Base-by-base conservation (phyloP, 1,139 yeast genomes). In the Yamadazyma oceani region DNA sequence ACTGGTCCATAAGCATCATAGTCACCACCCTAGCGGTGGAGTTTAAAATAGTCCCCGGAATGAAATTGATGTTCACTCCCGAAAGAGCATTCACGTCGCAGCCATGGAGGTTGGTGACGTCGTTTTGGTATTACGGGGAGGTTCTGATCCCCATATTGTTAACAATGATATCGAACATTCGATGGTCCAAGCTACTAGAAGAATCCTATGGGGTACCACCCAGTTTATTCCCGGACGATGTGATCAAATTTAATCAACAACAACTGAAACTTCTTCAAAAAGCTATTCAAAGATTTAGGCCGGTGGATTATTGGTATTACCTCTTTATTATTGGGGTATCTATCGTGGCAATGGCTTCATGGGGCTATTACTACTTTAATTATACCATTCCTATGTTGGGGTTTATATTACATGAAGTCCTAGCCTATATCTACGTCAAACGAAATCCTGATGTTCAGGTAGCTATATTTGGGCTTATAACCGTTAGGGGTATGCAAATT, bases 41-140 rank as follows among this genome's bases (percentile, higher is more conserved):
- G 11, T 34, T 43, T 32, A 38, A 39, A 22, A 17, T 42, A 2
- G 14, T 48, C 3, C 29, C 38, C n/a, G 41, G 44, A 5, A 30
- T 40, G 8, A 44, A 41, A 34, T 43, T 62, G 24, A 39, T 46
- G 5, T 60, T 58, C 40, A 14, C 49, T 2, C 60, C 67, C 8
- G 60, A 56, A 31, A 48, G 48, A 35, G 61, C 61, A 10, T 51
- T 61, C 29, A 35, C 46, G 5, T 37, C 40, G 11, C 64, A 69
- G 46, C 66, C 66, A 10, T 69, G 75, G 75, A 49, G 74, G 35
- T 39, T 67, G 5, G 16, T 66, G 5, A 62, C 73, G 2, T 49
- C 66, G 8, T 69, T 68, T 46, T 58, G 62, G 39, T 59, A 54
- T 39, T 57, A 60, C 37, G 69, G 63, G 2, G 62, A 57, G 11